A percentile compares a stretch with the other conserved stretches of the same genome.
Conservation (phyloP, 345 rosid genomes). For the Reutealis trisperma region DNA sequence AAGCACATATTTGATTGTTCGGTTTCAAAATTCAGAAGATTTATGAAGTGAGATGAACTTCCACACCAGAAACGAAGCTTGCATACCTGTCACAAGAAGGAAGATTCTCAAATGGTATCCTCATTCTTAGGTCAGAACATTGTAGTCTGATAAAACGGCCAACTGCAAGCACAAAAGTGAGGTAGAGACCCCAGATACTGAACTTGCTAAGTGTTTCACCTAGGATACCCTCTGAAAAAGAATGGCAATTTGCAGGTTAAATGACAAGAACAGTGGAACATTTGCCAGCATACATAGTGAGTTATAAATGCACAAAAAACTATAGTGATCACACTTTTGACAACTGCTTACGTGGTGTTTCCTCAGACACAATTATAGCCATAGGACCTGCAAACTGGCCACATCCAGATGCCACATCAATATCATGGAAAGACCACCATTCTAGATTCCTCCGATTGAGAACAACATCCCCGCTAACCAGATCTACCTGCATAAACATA, state of each 20-base stretch:
- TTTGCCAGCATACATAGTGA: no score
- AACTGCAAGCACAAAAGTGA: constrained; percentile 52
- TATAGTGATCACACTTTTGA: background rate
- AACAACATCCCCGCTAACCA: constrained; percentile 47
- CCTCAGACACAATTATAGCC: constrained; percentile 50
- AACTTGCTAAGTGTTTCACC: constrained; percentile 58
- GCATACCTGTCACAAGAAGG: constrained; percentile 53
- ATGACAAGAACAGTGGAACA: background rate
- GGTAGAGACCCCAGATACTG: constrained; percentile 58
- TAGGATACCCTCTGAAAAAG: constrained; percentile 48
- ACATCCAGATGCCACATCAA: constrained; percentile 28
- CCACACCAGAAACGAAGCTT: background rate
- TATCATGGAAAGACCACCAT: constrained; percentile 57
- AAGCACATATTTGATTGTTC: background rate
- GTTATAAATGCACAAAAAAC: background rate
- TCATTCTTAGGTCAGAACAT: constrained; percentile 50
- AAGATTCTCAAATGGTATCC: constrained; percentile 54
- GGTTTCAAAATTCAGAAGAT: no score
- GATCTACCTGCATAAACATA: constrained; percentile 32
- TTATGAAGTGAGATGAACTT: no score
- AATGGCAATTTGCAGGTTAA: background rate
- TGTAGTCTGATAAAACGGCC: constrained; percentile 52
- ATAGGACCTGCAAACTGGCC: constrained; percentile 44
- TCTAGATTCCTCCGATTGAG: constrained; percentile 40
- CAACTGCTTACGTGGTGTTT: constrained; percentile 46